A percentile compares a stretch with the other conserved stretches of the same genome.
These are phyloP conservation scores for Amanita subjunquillea DNA, from an alignment of 768 basidiomycete species.

Conservation along the genomic window DNA sequence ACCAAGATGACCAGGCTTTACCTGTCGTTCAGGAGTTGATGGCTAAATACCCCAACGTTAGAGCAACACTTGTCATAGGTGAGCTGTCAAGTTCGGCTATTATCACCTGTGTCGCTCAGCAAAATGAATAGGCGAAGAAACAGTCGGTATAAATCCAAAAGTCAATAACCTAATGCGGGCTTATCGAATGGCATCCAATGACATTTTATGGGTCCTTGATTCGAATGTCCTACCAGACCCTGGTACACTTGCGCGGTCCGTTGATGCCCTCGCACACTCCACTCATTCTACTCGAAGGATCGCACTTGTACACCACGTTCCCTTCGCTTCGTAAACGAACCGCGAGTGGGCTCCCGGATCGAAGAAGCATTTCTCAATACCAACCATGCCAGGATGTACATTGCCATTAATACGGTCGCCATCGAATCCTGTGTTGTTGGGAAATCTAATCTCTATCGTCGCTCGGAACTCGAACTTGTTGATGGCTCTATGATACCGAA, in stretches of 20 bases:
- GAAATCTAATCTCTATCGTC: constrained; percentile 90
- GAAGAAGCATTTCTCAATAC: constrained; percentile 96
- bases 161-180: constrained; percentile 91
- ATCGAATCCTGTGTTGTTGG: constrained; percentile 95
- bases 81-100: constrained; percentile 10
- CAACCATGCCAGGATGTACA: constrained; percentile 96
- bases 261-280: constrained; percentile 56
- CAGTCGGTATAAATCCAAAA: constrained; percentile 92
- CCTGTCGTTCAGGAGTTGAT: constrained; percentile 70
- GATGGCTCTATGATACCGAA: constrained; percentile 52
- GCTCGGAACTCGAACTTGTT: constrained; percentile 75
- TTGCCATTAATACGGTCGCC: constrained; percentile 84
- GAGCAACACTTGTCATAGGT: constrained; percentile 73
- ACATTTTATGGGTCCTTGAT: constrained; percentile 95
- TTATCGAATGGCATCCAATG: constrained; percentile 70
- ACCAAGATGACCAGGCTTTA: constrained; percentile 83
- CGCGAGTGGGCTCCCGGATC: constrained; percentile 66
- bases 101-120: constrained; percentile 2
- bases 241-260: constrained; percentile 74
- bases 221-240: constrained; percentile 81
- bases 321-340: constrained; percentile 73
- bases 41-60: constrained; percentile 65
- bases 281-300: constrained; percentile 39
- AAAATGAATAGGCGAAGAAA: constrained; percentile 52
- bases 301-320: constrained; percentile 92